A percentile compares a stretch with the other conserved stretches of the same genome.
Conservation (phyloP, 2,329 filamentous ascomycete species). For the Colletotrichum falcatum region DNA sequence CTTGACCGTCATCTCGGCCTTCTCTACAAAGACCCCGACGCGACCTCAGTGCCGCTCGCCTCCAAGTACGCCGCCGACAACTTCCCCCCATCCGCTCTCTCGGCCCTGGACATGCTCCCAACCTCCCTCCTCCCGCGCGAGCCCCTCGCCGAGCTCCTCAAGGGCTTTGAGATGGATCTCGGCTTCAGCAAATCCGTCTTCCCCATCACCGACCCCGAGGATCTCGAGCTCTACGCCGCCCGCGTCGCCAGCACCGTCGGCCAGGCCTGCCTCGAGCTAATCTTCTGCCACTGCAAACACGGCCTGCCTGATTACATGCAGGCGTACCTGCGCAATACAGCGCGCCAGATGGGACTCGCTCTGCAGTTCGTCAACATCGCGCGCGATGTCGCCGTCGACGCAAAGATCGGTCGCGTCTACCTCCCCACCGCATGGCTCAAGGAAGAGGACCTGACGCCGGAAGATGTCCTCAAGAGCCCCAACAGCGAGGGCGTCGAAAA, state of each 20-base stretch:
- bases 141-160: slow-evolving; percentile 73
- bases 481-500: slow-evolving; percentile 58
- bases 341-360: slow-evolving; percentile 76
- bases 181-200: slow-evolving; percentile 59
- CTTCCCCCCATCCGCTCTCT: slow-evolving; percentile 65
- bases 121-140: slow-evolving; percentile 64
- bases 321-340: slow-evolving; percentile 64
- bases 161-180: slow-evolving; percentile 77
- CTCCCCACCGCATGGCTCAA: slow-evolving; percentile 74
- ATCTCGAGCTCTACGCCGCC: slow-evolving; percentile 73
- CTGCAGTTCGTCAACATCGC: slow-evolving; percentile 85
- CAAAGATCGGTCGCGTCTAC: slow-evolving; percentile 74
- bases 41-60: slow-evolving; percentile 34
- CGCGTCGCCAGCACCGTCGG: slow-evolving; percentile 80
- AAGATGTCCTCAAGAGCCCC: slow-evolving; percentile 66
- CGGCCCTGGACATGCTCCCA: slow-evolving; percentile 71
- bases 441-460: slow-evolving; percentile 65
- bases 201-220: slow-evolving; percentile 69
- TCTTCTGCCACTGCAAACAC: slow-evolving; percentile 67
- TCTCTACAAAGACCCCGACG: slow-evolving; percentile 54
- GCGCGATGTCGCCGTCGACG: slow-evolving; percentile 77
- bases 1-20: slow-evolving; percentile 68
- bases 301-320: slow-evolving; percentile 47
- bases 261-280: slow-evolving; percentile 74
- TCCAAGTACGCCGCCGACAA: slow-evolving; percentile 55